Evolutionary conservation across 106 monocot species (phyloP), one percentile per base, ranked within the genome.

Genomic region (Apostasia ramifera): DNA sequence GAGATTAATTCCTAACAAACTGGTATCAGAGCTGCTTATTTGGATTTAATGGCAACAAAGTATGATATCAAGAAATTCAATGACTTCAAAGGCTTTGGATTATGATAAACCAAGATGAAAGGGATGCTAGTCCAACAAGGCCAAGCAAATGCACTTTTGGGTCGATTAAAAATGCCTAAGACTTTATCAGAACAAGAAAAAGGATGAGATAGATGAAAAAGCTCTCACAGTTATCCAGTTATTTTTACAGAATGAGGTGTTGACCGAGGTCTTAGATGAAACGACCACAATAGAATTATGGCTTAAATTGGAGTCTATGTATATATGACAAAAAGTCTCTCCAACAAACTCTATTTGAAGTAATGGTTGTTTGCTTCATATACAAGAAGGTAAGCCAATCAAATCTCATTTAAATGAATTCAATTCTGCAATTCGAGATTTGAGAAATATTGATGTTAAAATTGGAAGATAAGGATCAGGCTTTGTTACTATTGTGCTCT

Each of bases 341-440:
- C 62, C 5, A 63, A 44, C 43, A 3, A 42, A 44, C 43, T 44
- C 1, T 13, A 44, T 41, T 9, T 63, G 43, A 63, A 63, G 44
- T 12, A 63, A 13, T 11, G 43, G 1, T 43, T 63, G 2, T 63
- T 26, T 26, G 26, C 68, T 46, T 13, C 55, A 4, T 12, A 76
- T 57, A 4, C 1, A 79, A 70, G 9, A 70, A 2, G 48, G 40
- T 5, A 65, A 70, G 43, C 38, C 48, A 39, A 53, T 69, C 4
- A 49, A 66, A 37, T 13, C 2, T 45, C 8, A 44, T 44, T 1
- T 54, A 8, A 6, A 10, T 15, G 39, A 26, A 52, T 41, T 44
- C 39, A 26, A 26, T 26, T 26, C 26, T 26, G 26, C 26, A 26
- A 26, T 26, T 26, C 26, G 26, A 26, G 26, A 37, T 54, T 49